phyloP scores from a whole-genome alignment of 345 rosid species.

The Pistacia vera region DNA sequence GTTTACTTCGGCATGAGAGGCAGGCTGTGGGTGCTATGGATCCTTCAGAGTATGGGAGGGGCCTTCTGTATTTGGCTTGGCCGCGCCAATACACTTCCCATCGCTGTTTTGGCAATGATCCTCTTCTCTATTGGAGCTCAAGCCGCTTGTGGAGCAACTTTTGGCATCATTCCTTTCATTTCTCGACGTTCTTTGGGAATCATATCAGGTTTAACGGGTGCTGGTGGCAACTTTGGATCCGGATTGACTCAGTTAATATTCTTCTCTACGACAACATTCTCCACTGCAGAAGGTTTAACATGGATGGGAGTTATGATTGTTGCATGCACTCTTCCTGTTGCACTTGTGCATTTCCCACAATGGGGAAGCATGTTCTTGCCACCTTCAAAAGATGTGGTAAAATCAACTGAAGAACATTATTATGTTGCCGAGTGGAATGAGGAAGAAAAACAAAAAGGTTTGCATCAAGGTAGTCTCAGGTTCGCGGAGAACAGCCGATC shows the following conservation, averaged over 20 bases:
- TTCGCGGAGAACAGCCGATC: slow-evolving; percentile 78
- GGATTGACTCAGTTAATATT: slow-evolving; percentile 73
- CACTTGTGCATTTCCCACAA: slow-evolving; percentile 73
- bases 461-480: slow-evolving; percentile 63
- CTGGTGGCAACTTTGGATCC: slow-evolving; percentile 80
- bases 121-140: slow-evolving; percentile 76
- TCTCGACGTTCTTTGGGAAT: slow-evolving; percentile 74
- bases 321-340: slow-evolving; percentile 60
- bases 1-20: slow-evolving; percentile 79
- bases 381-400: slow-evolving; percentile 44
- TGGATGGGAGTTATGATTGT: slow-evolving; percentile 78
- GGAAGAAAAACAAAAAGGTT: slow-evolving; percentile 61
- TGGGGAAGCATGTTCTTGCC: slow-evolving; percentile 81
- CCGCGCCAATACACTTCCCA: slow-evolving; percentile 62
- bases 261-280: slow-evolving; percentile 53
- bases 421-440: slow-evolving; percentile 69
- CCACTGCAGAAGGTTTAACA: slow-evolving; percentile 60
- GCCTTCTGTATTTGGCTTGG: slow-evolving; percentile 82
- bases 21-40: slow-evolving; percentile 75
- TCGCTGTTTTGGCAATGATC: slow-evolving; percentile 69
- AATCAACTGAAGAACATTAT: slow-evolving; percentile 57
- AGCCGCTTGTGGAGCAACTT: slow-evolving; percentile 88
- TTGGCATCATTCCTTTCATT: slow-evolving; percentile 75
- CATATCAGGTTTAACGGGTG: slow-evolving; percentile 76
- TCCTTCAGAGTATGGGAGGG: slow-evolving; percentile 71